These are phyloP conservation scores for Puya raimondii DNA, from an alignment of 176 grass and related monocot species.

Conservation along the genomic window DNA sequence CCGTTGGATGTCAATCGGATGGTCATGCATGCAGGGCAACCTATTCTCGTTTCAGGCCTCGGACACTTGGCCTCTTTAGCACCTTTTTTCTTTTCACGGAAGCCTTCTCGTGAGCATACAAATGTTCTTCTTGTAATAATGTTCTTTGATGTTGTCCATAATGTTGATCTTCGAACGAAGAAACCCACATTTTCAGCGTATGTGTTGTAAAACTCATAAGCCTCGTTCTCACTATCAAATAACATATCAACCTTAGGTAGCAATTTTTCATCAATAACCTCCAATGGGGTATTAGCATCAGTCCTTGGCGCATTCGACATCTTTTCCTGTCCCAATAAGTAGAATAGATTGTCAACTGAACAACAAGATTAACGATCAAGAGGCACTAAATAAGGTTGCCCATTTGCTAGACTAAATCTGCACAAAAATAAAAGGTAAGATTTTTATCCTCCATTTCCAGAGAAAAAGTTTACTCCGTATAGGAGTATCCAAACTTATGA, in stretches of 20 bases:
- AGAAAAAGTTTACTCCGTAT: not conserved
- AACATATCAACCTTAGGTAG: conserved; percentile 63
- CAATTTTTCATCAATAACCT: conserved; percentile 34
- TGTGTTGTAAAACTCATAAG: conserved; percentile 83
- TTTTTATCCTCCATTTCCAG: not conserved
- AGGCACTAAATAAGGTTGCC: too few species aligned
- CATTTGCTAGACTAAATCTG: not conserved
- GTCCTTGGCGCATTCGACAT: conserved; percentile 12
- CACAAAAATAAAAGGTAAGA: not conserved
- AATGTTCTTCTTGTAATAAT: conserved; percentile 90
- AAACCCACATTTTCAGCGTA: conserved; percentile 82
- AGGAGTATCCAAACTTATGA: too few species aligned
- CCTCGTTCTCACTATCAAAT: conserved; percentile 59
- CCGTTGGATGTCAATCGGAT: conserved; percentile 81
- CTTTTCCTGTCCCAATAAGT: conserved; percentile 33
- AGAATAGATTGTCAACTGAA: conserved; percentile 17
- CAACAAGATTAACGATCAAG: not conserved
- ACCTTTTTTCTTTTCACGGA: conserved; percentile 84
- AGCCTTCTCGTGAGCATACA: conserved; percentile 88
- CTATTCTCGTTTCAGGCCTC: conserved; percentile 79
- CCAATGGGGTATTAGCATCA: conserved; percentile 27
- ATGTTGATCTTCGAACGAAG: conserved; percentile 82
- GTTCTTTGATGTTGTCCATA: conserved; percentile 88
- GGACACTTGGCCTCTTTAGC: conserved; percentile 84
- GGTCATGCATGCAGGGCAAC: conserved; percentile 72